Conservation (phyloP, 148 eudicot genomes). For the Hydrangea macrophylla region DNA sequence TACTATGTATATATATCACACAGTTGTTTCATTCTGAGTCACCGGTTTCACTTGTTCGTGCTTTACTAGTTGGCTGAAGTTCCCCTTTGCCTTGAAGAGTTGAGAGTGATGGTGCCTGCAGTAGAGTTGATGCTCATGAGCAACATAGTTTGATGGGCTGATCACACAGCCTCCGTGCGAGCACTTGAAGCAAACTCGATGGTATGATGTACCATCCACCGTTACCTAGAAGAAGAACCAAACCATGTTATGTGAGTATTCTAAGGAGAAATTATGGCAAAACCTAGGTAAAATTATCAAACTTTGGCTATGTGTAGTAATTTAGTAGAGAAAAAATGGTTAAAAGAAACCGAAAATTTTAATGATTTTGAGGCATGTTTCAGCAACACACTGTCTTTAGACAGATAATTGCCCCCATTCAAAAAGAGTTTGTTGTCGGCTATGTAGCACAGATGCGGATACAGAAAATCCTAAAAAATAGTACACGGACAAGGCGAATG, state of each 20-base stretch:
- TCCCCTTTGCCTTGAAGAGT: conserved; percentile 74
- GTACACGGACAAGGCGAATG: no score
- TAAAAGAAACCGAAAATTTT: no score
- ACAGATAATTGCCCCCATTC: no score
- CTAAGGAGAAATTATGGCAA: background rate
- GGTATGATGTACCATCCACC: conserved; percentile 54
- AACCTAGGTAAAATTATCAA: no score
- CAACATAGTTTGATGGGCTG: conserved; percentile 66
- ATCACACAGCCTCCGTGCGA: conserved; percentile 62
- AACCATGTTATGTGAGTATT: background rate
- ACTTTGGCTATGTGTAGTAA: no score
- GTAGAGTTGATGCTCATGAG: conserved; percentile 62
- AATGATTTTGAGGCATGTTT: no score
- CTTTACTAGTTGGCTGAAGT: conserved; percentile 64
- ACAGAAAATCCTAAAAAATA: no score
- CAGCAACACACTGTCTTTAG: no score
- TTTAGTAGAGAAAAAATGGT: no score
- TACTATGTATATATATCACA: conserved; percentile 12
- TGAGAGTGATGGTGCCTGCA: conserved; percentile 71
- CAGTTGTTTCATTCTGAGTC: conserved; percentile 26
- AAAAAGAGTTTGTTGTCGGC: no score
- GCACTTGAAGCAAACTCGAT: conserved; percentile 65
- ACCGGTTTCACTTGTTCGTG: conserved; percentile 33
- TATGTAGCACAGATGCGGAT: no score
- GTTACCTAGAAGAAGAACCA: conserved; percentile 42